Percentiles rank a stretch among this genome's conserved stretches.
phyloP scores from a whole-genome alignment of 31 red algal species.

The Endocladia muricata region DNA sequence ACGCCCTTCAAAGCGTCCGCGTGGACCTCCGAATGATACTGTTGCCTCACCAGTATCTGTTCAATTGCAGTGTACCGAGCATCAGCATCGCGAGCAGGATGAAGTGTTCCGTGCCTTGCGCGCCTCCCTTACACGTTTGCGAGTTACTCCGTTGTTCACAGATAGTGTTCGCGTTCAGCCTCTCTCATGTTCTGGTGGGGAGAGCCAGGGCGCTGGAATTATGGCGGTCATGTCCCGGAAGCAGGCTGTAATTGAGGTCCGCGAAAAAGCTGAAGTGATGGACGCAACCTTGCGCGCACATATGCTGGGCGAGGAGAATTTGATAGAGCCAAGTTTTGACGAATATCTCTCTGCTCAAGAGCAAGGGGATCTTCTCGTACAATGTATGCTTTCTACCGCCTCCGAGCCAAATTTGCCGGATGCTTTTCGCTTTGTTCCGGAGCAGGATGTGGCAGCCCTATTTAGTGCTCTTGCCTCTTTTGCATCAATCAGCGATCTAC shows the following conservation, averaged over 20 bases:
- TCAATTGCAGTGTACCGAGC: no score
- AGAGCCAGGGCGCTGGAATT: no score
- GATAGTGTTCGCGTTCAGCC: no score
- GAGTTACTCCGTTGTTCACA: no score
- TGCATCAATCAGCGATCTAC: constrained; percentile 13
- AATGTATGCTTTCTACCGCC: neutral
- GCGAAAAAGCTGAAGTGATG: neutral
- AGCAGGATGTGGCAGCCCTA: constrained; percentile 7
- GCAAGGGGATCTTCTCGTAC: constrained; percentile 17
- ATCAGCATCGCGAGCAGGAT: constrained; percentile 14
- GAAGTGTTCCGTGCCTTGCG: neutral
- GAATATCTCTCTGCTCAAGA: constrained; percentile 3
- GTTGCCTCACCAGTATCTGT: no score
- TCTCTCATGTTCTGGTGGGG: no score
- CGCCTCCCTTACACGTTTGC: no score
- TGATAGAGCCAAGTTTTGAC: constrained; percentile 4
- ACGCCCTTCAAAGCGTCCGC: no score
- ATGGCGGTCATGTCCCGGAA: no score
- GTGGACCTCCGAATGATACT: no score
- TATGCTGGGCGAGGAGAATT: neutral
- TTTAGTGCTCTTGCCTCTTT: constrained; percentile 4
- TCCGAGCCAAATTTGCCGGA: constrained; percentile 5
- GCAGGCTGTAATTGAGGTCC: no score
- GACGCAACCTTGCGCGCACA: neutral
- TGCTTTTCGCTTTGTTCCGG: constrained; percentile 12